Conservation (phyloP, 768 basidiomycete genomes). For the Suillus decipiens region DNA sequence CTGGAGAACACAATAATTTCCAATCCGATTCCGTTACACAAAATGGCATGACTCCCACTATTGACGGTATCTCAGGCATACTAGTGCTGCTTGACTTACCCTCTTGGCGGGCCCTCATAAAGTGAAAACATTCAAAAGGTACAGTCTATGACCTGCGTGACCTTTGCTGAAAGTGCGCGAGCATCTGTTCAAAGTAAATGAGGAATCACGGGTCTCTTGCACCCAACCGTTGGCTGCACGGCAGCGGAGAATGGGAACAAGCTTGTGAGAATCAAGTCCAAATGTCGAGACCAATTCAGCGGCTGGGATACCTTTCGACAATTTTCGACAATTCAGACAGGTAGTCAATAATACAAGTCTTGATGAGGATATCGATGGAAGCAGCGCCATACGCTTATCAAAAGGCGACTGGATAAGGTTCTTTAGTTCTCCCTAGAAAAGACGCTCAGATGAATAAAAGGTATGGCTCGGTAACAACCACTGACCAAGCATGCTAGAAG, state of each 20-base stretch:
- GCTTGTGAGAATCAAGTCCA: slow-evolving; percentile 18
- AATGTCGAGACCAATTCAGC: slow-evolving; percentile 15
- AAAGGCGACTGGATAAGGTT: not conserved
- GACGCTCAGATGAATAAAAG: not conserved
- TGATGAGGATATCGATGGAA: slow-evolving; percentile 18
- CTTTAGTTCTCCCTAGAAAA: not conserved
- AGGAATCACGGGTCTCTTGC: slow-evolving; percentile 15
- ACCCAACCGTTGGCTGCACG: slow-evolving; percentile 21
- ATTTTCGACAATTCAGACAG: slow-evolving; percentile 13
- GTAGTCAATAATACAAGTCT: slow-evolving; percentile 19
- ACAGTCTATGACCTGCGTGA: slow-evolving; percentile 17
- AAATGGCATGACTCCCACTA: slow-evolving; percentile 12
- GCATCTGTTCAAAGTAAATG: slow-evolving; percentile 3
- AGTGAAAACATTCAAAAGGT: slow-evolving; percentile 11
- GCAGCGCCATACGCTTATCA: slow-evolving; percentile 8
- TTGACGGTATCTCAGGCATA: slow-evolving; percentile 15
- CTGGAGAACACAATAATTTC: slow-evolving; percentile 14
- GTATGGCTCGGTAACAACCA: not conserved
- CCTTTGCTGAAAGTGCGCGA: slow-evolving; percentile 17
- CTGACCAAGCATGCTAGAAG: not conserved
- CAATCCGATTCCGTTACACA: slow-evolving; percentile 20
- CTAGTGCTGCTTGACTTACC: slow-evolving; percentile 11
- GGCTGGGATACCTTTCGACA: slow-evolving; percentile 16
- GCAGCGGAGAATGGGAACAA: slow-evolving; percentile 20
- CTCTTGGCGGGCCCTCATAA: not conserved